Percentiles rank a stretch among this genome's conserved stretches.
Conservation (phyloP, 129 eudicot genomes). For the Deinandra increscens region DNA sequence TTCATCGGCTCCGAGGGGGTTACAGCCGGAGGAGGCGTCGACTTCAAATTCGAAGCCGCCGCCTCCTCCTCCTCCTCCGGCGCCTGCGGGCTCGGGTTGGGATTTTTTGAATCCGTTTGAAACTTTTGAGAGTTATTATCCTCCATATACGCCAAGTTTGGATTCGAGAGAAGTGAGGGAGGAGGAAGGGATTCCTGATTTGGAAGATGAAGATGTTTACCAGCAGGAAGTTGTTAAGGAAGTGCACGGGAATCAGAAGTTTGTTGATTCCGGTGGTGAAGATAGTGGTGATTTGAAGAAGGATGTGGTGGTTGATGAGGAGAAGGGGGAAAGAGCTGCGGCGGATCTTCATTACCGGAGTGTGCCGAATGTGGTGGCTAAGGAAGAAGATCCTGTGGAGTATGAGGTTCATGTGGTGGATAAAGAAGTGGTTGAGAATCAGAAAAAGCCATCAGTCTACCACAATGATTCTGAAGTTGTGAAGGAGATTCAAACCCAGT, state of each 20-base stretch:
- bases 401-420: conserved; percentile 94
- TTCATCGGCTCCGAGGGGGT: background rate
- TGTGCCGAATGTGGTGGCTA: conserved; percentile 25
- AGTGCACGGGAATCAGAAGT: conserved; percentile 65
- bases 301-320: conserved; percentile 34
- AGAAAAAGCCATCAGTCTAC: conserved; percentile 40
- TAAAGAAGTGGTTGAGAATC: conserved; percentile 67
- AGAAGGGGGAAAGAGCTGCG: conserved; percentile 28
- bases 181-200: conserved; percentile 96
- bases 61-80: conserved; percentile 84
- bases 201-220: conserved; percentile 74
- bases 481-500: conserved; percentile 70
- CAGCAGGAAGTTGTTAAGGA: conserved; percentile 74
- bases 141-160: conserved; percentile 62
- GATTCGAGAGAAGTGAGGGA: conserved; percentile 82
- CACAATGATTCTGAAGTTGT: conserved; percentile 63
- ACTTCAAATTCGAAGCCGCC: conserved; percentile 49
- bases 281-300: conserved; percentile 38
- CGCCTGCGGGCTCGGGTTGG: conserved; percentile 67
- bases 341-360: conserved; percentile 41
- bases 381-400: conserved; percentile 63
- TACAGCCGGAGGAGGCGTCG: conserved; percentile 14
- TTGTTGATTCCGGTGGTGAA: conserved; percentile 39
- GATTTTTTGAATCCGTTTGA: conserved; percentile 83
- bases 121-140: conserved; percentile 55